Evolutionary conservation across 2,329 filamentous ascomycete genomes (phyloP), one percentile per base, ranked within the genome.

Genomic region (Alternaria rosae): DNA sequence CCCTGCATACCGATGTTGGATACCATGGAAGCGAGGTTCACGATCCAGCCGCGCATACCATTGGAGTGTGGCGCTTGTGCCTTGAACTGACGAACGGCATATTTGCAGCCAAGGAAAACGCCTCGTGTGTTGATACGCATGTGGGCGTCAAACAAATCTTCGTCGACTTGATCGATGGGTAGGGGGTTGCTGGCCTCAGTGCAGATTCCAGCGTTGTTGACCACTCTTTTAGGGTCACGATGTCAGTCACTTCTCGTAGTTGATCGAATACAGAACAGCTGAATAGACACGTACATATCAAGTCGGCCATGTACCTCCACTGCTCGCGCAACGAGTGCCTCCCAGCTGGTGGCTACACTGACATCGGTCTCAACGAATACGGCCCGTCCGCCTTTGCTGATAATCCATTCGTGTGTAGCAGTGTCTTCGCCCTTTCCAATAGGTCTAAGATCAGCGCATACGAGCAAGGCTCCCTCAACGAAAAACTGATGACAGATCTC

Each of bases 21-120:
- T 4, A 65, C 66, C 61, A 80, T 70, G 41, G 74, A 78, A 8
- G 77, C 75, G 7, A 76, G 74, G 51, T 82, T 80, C 38, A 81
- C 67, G 17, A 81, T 78, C 77, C 78, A 82, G 3, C 80, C 79
- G 23, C 70, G 63, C 62, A 76, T 70, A 6, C 67, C 70, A 20
- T 65, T 60, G 28, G 55, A 65, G 6, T 69, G 69, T 11, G 74
- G 61, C 26, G 77, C 70, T 66, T 82, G 79, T 47, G 68, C 65
- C 45, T 80, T 61, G 71, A 82, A 80, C 54, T 81, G 78, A 4
- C 64, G 43, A 7, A 77, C 66, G 3, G 70, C 78, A 61, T 78
- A 80, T 54, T 81, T 81, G 57, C 72, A 79, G 7, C 79, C 75
- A 12, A 81, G 70, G 57, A 81, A 82, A 6, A 80, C 74, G 8